Conservation (phyloP, 805 yeast genomes). For the Ogataea angusta region DNA sequence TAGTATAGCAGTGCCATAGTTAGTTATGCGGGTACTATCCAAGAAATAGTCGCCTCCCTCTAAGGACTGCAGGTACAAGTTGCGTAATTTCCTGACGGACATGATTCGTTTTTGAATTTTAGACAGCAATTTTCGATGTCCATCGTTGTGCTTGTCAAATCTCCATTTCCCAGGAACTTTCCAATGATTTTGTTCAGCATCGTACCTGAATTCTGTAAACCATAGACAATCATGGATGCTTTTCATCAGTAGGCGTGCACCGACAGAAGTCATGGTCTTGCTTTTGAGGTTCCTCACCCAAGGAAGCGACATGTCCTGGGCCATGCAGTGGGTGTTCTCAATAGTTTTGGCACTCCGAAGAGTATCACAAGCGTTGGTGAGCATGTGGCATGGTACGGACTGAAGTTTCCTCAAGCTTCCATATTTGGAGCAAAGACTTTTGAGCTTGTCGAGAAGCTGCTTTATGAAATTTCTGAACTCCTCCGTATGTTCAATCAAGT, state of each 20-base stretch:
- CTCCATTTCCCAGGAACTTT: slow-evolving; percentile 12
- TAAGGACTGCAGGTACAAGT: background rate
- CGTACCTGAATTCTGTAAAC: slow-evolving; percentile 11
- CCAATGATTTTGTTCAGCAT: slow-evolving; percentile 11
- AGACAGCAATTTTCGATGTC: slow-evolving; percentile 9
- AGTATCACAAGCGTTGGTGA: slow-evolving; percentile 11
- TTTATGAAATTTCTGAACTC: slow-evolving; percentile 1
- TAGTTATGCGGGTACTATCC: background rate
- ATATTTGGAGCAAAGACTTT: slow-evolving; percentile 1
- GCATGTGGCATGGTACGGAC: slow-evolving; percentile 15
- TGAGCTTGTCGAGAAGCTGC: slow-evolving; percentile 3
- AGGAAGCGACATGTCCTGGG: slow-evolving; percentile 12
- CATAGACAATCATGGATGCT: slow-evolving; percentile 17
- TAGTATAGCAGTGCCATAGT: background rate
- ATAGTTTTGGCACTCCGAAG: slow-evolving; percentile 1
- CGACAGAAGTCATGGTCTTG: slow-evolving; percentile 7
- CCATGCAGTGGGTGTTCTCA: slow-evolving; percentile 6
- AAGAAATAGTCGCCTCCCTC: background rate
- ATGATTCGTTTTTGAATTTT: slow-evolving; percentile 12
- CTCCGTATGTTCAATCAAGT: background rate
- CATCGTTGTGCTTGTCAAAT: slow-evolving; percentile 9
- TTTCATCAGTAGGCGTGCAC: slow-evolving; percentile 11
- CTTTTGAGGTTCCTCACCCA: slow-evolving; percentile 12
- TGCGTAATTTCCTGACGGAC: slow-evolving; percentile 4
- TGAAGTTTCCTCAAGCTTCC: slow-evolving; percentile 7